Evolutionary conservation across 2,329 filamentous ascomycete species (phyloP), one percentile per base, ranked within the genome.

Genomic region (Cladosporium oxysporum): DNA sequence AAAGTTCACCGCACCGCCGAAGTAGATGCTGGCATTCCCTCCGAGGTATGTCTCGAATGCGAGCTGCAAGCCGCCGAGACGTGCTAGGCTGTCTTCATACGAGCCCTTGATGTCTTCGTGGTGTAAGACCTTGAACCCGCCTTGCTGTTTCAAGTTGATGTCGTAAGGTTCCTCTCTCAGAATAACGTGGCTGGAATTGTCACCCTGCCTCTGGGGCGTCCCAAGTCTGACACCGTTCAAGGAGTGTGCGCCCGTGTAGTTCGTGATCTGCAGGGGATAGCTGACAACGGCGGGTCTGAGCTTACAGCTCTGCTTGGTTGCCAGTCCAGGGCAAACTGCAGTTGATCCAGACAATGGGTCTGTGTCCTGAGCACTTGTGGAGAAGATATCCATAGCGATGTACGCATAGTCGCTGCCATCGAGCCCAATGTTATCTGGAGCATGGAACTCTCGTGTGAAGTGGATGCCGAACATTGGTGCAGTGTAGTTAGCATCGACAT

Each of bases 261-360:
- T 57, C 18, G 67, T 58, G 18, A 71, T 66, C 61, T 60, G 64
- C 18, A 70, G 65, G 1, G 71, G 68, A 33, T 73, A 73, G 37
- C 66, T 66, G 58, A 72, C 60, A n/a, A 69, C 62, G 0, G 71
- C 71, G 3, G 71, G 71, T 8, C 70, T 64, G 1, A 73, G 66
- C 2, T 62, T 60, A 44, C 71, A 73, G 6, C 41, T 69, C 49
- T 71, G 71, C 14, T 23, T 60, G 35, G 65, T 66, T 1, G 60
- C 16, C 5, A 28, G 66, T 14, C 70, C 71, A 29, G n/a, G 44
- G 21, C 63, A 52, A 6, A 28, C 23, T 21, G 14, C 31, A 5
- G 26, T 18, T 14, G n/a, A 28, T 2, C 2, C 29, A 14, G 31
- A 47, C 8, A 7, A n/a, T 6, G n/a, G n/a, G 5, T 33, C 21